A percentile compares a stretch with the other conserved stretches of the same genome.
Evolutionary conservation across 345 rosid genomes (phyloP).

Genomic region (Pistacia integerrima): DNA sequence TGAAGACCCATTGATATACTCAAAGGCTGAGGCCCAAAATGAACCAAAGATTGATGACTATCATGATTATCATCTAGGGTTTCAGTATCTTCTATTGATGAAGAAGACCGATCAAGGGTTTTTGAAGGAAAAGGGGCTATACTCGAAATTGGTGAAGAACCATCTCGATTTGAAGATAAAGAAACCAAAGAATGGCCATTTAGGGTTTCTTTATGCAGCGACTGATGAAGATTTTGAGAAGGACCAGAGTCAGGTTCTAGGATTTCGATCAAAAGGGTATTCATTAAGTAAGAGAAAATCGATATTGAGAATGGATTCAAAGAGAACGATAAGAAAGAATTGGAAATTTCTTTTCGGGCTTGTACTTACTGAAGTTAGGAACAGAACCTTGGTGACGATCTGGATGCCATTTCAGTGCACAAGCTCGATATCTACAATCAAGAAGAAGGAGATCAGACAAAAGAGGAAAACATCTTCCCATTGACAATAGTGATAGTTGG

Average conservation of each 20-base stretch:
- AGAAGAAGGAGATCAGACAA: not conserved
- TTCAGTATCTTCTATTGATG: not conserved
- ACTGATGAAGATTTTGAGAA: not conserved
- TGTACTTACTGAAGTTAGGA: not conserved
- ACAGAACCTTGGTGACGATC: slow-evolving; percentile 78
- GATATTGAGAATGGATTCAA: not conserved
- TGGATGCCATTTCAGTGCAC: slow-evolving; percentile 95
- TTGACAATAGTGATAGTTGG: not conserved
- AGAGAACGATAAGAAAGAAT: too few relatives aligned
- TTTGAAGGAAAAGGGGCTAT: not conserved
- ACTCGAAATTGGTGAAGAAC: not conserved
- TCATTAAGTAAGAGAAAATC: not conserved
- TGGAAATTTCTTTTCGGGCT: too few relatives aligned
- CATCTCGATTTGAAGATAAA: not conserved
- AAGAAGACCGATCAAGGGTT: not conserved
- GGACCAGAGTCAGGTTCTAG: not conserved
- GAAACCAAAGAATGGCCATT: not conserved
- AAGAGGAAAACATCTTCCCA: not conserved
- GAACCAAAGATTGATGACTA: not conserved
- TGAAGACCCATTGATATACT: not conserved
- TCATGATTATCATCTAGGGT: not conserved
- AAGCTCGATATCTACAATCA: slow-evolving; percentile 63
- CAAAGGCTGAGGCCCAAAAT: not conserved
- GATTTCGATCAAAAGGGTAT: not conserved
- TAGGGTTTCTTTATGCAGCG: not conserved